phyloP scores from a whole-genome alignment of 1,139 yeast genomes.

The Diutina ranongensis region DNA sequence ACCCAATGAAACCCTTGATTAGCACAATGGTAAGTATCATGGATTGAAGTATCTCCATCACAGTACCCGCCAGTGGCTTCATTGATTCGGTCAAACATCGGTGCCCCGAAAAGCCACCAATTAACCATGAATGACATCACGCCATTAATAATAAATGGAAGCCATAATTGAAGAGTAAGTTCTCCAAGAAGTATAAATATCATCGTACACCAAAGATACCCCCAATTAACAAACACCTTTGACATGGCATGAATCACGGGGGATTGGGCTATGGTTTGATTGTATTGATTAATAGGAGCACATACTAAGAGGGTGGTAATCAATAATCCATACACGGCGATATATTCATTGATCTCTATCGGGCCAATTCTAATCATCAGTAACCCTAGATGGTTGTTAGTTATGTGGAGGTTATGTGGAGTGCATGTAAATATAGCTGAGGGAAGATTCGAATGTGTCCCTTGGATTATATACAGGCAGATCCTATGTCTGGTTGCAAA shows the following conservation, averaged over 20 bases:
- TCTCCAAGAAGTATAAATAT: slow-evolving; percentile 11
- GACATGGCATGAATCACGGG: slow-evolving; percentile 11
- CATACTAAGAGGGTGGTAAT: background rate
- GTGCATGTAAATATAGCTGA: too few relatives aligned
- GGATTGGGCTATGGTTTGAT: background rate
- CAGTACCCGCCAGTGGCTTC: slow-evolving; percentile 32
- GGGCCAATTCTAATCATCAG: background rate
- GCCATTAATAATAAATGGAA: slow-evolving; percentile 12
- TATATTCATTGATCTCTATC: background rate
- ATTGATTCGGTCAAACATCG: slow-evolving; percentile 32
- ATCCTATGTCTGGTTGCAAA: too few relatives aligned
- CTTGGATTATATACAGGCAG: too few relatives aligned
- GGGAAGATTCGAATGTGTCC: too few relatives aligned
- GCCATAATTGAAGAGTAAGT: slow-evolving; percentile 7
- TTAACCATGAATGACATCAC: slow-evolving; percentile 13
- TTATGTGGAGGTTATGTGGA: too few relatives aligned
- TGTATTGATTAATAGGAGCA: background rate
- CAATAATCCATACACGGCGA: background rate
- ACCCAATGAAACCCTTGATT: slow-evolving; percentile 30
- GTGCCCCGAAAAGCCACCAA: slow-evolving; percentile 38
- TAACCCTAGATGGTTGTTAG: too few relatives aligned
- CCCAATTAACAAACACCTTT: slow-evolving; percentile 16
- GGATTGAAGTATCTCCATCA: slow-evolving; percentile 7
- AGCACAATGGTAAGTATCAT: slow-evolving; percentile 7
- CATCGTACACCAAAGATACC: slow-evolving; percentile 20